A percentile compares a stretch with the other conserved stretches of the same genome.
Conservation (phyloP, 2,329 filamentous ascomycete species). For the Arthrocladium fulminans region DNA sequence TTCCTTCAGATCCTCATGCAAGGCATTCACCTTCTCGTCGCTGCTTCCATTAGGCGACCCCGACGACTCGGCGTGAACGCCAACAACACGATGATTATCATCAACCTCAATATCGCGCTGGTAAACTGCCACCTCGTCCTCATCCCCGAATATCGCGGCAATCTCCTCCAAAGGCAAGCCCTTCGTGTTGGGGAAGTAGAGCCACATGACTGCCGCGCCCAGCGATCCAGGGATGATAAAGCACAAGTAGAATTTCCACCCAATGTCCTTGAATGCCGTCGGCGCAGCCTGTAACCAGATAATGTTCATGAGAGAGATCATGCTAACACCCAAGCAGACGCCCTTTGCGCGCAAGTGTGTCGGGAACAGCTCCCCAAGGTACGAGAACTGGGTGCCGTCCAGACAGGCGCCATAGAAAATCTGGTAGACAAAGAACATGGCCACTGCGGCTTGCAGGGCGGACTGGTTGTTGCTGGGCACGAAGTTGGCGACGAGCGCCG, state of each 20-base stretch:
- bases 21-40: conserved; percentile 1
- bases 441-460: conserved; percentile 30
- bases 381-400: conserved; percentile 13
- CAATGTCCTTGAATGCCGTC: conserved; percentile 22
- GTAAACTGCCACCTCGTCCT: conserved; percentile 11
- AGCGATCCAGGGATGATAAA: conserved; percentile 26
- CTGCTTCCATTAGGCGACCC: neutral
- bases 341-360: conserved; percentile 30
- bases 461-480: conserved; percentile 27
- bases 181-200: conserved; percentile 27
- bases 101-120: conserved; percentile 10
- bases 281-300: conserved; percentile 30
- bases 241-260: conserved; percentile 34
- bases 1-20: neutral
- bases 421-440: conserved; percentile 35
- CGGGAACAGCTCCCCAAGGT: conserved; percentile 36
- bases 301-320: conserved; percentile 30
- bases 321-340: conserved; percentile 27
- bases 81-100: conserved; percentile 3
- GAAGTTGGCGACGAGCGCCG: conserved; percentile 30
- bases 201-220: conserved; percentile 20
- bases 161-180: conserved; percentile 26
- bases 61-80: neutral
- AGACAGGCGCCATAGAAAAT: conserved; percentile 27
- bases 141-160: conserved; percentile 23